Percentiles rank a stretch among this genome's conserved stretches.
These are phyloP conservation scores for Bipolaris gigantea DNA, from an alignment of 2,329 filamentous ascomycete species.

Conservation along the genomic window DNA sequence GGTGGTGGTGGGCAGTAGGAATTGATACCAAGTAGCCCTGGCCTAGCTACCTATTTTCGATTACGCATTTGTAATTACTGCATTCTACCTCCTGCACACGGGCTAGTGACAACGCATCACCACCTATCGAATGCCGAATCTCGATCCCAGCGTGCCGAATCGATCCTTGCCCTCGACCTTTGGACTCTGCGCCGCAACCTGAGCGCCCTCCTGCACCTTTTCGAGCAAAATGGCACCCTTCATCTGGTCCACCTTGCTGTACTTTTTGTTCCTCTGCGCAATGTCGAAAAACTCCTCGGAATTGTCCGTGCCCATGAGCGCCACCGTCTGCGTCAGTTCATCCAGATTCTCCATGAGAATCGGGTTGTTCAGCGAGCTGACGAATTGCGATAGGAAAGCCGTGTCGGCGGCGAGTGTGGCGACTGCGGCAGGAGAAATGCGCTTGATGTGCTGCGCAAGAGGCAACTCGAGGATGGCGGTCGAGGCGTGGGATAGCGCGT, in stretches of 20 bases:
- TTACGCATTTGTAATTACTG: neutral
- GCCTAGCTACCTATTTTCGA: neutral
- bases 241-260: slow-evolving; percentile 86
- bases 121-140: slow-evolving; percentile 34
- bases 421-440: slow-evolving; percentile 86
- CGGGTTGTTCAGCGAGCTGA: slow-evolving; percentile 82
- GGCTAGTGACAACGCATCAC: too few species aligned
- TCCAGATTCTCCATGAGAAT: slow-evolving; percentile 88
- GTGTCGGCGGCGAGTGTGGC: slow-evolving; percentile 80
- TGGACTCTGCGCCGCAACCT: slow-evolving; percentile 40
- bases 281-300: slow-evolving; percentile 98
- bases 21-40: neutral
- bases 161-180: slow-evolving; percentile 34
- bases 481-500: slow-evolving; percentile 87
- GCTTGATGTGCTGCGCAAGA: slow-evolving; percentile 74
- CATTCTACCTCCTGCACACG: neutral
- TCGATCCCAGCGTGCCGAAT: slow-evolving; percentile 41
- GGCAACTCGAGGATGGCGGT: slow-evolving; percentile 81
- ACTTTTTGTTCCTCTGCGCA: slow-evolving; percentile 86
- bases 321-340: slow-evolving; percentile 89
- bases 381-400: slow-evolving; percentile 80
- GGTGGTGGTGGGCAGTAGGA: neutral
- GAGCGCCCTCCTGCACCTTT: slow-evolving; percentile 58
- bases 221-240: slow-evolving; percentile 89
- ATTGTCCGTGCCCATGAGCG: slow-evolving; percentile 82